Conservation (phyloP, 805 yeast genomes). For the Saturnispora gosingensis region DNA sequence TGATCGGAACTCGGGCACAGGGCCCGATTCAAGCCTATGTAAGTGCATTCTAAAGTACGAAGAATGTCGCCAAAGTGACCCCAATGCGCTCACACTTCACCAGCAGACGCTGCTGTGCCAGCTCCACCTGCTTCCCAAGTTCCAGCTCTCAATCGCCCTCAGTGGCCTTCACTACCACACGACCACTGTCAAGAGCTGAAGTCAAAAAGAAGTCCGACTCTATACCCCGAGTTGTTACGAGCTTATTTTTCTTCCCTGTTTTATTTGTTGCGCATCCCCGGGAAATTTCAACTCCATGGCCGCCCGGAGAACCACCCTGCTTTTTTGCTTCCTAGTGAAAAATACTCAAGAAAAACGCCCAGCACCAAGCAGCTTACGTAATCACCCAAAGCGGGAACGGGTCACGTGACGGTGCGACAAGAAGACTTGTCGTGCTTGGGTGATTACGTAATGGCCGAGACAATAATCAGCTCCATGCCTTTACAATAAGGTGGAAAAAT, state of each 20-base stretch:
- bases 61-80: not conserved
- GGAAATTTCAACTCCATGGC: not conserved
- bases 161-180: not conserved
- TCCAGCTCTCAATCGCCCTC: not conserved
- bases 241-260: not conserved
- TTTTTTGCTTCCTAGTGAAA: too few relatives aligned
- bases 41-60: not conserved
- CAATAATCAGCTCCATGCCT: not conserved
- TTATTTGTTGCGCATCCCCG: not conserved
- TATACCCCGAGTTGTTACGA: not conserved
- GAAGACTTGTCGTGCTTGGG: too few relatives aligned
- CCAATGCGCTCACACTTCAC: not conserved
- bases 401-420: not conserved
- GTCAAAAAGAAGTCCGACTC: not conserved
- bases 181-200: not conserved
- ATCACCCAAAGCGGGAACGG: not conserved
- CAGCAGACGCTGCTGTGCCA: not conserved
- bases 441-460: not conserved
- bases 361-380: not conserved
- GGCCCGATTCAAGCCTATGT: not conserved
- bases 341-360: too few relatives aligned
- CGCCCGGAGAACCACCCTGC: not conserved
- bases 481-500: not conserved
- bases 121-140: not conserved
- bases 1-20: conserved; percentile 1